A percentile compares a stretch with the other conserved stretches of the same genome.
phyloP scores from a whole-genome alignment of 2,329 filamentous ascomycete species.

The Aplosporella prunicola region DNA sequence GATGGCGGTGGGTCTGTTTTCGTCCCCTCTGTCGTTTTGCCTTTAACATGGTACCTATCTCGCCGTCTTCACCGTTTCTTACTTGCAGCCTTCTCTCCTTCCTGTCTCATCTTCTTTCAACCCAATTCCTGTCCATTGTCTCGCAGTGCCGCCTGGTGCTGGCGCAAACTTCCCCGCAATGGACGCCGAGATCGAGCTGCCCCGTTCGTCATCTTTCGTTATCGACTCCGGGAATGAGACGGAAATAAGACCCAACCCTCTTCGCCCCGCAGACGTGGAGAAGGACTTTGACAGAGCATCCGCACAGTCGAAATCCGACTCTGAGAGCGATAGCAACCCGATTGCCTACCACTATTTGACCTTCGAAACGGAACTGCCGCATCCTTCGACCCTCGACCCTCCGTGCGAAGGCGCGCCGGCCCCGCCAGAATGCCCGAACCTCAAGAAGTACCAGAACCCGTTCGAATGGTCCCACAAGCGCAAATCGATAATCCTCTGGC shows the following conservation, averaged over 20 bases:
- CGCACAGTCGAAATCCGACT: constrained; percentile 8
- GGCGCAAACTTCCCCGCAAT: constrained; percentile 7
- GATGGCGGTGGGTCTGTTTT: constrained; percentile 5
- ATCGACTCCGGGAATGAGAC: constrained; percentile 9
- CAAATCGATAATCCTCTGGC: constrained; percentile 61
- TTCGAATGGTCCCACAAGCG: constrained; percentile 60
- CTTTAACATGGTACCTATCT: constrained; percentile 1
- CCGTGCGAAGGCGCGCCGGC: constrained; percentile 24
- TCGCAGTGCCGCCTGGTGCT: constrained; percentile 10
- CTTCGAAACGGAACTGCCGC: constrained; percentile 51
- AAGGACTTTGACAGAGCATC: constrained; percentile 2
- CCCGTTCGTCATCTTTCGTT: constrained; percentile 15
- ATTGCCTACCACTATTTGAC: constrained; percentile 52
- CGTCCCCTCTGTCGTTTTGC: constrained; percentile 5
- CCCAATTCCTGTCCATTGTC: constrained; percentile 7
- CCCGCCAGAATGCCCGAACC: constrained; percentile 53
- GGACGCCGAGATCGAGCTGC: constrained; percentile 28
- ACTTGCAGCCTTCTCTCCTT: not conserved
- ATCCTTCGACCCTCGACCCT: constrained; percentile 28
- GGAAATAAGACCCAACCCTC: constrained; percentile 10
- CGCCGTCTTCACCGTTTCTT: constrained; percentile 1
- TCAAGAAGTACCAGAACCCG: constrained; percentile 58
- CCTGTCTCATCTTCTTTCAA: constrained; percentile 6
- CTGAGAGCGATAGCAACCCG: constrained; percentile 3
- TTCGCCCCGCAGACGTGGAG: constrained; percentile 1